Conservation (phyloP, 2,329 filamentous ascomycete species). For the Fusarium sacchari region DNA sequence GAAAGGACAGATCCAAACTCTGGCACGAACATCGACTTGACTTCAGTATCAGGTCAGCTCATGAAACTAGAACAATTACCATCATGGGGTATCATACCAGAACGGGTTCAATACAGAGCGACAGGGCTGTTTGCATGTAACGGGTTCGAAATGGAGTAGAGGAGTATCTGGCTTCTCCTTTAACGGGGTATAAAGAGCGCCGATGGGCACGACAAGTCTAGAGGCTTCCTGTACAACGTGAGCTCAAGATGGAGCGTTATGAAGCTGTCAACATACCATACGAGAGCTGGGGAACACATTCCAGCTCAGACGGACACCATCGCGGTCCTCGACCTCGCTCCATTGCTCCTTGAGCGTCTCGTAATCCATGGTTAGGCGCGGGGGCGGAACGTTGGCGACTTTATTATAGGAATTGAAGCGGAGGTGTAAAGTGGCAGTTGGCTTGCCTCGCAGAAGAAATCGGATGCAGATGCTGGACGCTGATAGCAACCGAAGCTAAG, state of each 20-base stretch:
- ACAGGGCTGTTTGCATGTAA: constrained; percentile 96
- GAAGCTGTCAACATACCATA: constrained; percentile 72
- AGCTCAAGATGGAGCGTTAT: background rate
- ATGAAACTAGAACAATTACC: too few relatives aligned
- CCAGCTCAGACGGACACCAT: constrained; percentile 97
- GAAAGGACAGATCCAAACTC: constrained; percentile 90
- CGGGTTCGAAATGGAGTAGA: constrained; percentile 92
- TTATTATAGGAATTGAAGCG: background rate
- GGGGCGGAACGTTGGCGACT: background rate
- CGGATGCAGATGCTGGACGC: background rate
- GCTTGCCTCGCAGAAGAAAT: background rate
- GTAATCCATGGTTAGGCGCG: constrained; percentile 76
- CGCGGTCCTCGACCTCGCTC: constrained; percentile 95
- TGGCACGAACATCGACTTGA: constrained; percentile 84
- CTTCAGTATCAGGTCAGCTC: constrained; percentile 55
- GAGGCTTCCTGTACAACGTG: constrained; percentile 78
- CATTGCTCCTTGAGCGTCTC: constrained; percentile 94
- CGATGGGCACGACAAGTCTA: constrained; percentile 93
- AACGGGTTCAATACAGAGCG: constrained; percentile 96
- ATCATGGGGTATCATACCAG: constrained; percentile 70
- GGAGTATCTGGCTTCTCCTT: constrained; percentile 94
- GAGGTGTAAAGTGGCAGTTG: background rate
- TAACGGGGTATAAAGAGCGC: constrained; percentile 92
- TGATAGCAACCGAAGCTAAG: background rate
- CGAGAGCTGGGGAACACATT: constrained; percentile 98